Evolutionary conservation across 1,139 yeast genomes (phyloP).

Genomic region (Barnettozyma hawaiiensis): DNA sequence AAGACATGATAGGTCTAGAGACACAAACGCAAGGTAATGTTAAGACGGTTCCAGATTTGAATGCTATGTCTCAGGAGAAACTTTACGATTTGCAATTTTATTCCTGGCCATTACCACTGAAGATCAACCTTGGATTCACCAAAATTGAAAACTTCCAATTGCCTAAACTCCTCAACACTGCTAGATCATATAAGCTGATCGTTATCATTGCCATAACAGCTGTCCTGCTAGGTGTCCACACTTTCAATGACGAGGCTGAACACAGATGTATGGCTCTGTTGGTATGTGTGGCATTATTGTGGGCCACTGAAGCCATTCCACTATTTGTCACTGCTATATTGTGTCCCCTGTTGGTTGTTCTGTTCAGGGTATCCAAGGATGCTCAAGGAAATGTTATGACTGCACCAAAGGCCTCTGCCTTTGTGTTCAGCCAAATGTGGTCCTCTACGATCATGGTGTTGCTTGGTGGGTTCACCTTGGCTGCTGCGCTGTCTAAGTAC

Average conservation of each 20-base stretch:
- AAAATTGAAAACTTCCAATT: slow-evolving; percentile 28
- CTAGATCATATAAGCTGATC: slow-evolving; percentile 39
- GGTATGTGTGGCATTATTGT: slow-evolving; percentile 61
- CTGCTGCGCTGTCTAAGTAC: slow-evolving; percentile 67
- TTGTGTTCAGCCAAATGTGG: slow-evolving; percentile 62
- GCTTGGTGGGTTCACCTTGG: slow-evolving; percentile 68
- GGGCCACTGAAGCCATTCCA: slow-evolving; percentile 75
- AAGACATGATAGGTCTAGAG: slow-evolving; percentile 62
- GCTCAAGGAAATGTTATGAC: slow-evolving; percentile 46
- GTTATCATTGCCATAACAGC: slow-evolving; percentile 42
- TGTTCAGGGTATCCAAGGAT: slow-evolving; percentile 52
- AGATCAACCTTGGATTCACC: slow-evolving; percentile 36
- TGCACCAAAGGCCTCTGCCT: slow-evolving; percentile 50
- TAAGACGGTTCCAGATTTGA: slow-evolving; percentile 22
- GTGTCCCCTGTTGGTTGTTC: slow-evolving; percentile 52
- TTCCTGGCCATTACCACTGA: slow-evolving; percentile 26
- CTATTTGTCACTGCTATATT: slow-evolving; percentile 60
- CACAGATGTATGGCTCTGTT: slow-evolving; percentile 63
- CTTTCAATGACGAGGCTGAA: slow-evolving; percentile 56
- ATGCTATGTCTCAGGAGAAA: slow-evolving; percentile 18
- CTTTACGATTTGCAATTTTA: slow-evolving; percentile 27
- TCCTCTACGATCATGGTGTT: slow-evolving; percentile 65
- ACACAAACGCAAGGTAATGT: slow-evolving; percentile 34
- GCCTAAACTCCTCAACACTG: slow-evolving; percentile 35
- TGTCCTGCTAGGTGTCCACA: slow-evolving; percentile 45